These are phyloP conservation scores for Leptodontidium sp. DNA, from an alignment of 2,329 filamentous ascomycete genomes.

Conservation along the genomic window DNA sequence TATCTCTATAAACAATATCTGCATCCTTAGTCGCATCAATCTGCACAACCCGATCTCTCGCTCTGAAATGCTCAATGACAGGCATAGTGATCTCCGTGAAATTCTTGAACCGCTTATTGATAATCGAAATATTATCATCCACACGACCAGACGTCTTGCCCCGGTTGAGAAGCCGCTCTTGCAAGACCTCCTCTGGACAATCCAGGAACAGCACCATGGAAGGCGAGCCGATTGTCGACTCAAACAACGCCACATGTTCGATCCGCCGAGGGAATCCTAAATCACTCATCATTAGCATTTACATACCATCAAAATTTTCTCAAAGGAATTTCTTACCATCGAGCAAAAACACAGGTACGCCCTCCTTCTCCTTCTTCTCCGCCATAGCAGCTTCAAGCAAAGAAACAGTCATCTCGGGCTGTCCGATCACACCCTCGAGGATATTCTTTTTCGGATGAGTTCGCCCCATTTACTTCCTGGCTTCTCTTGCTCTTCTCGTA, in stretches of 20 bases:
- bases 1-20: background rate
- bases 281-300: background rate
- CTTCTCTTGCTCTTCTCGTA: conserved; percentile 25
- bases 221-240: conserved; percentile 3
- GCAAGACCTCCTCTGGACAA: conserved; percentile 20
- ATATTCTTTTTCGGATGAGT: conserved; percentile 15
- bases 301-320: background rate
- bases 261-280: conserved; percentile 18
- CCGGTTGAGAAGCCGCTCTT: background rate
- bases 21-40: conserved; percentile 13
- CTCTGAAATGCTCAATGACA: conserved; percentile 8
- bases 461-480: conserved; percentile 13
- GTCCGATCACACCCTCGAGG: conserved; percentile 13
- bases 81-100: conserved; percentile 20
- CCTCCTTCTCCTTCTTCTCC: background rate
- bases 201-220: conserved; percentile 13
- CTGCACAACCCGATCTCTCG: background rate
- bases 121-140: conserved; percentile 16
- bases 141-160: conserved; percentile 11
- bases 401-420: conserved; percentile 14
- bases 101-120: conserved; percentile 14
- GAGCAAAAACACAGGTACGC: background rate
- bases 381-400: conserved; percentile 3
- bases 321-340: conserved; percentile 5
- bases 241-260: conserved; percentile 17